Evolutionary conservation across 176 grass and related monocot genomes (phyloP), one percentile per base, ranked within the genome.

Genomic region (Tuctoria greenei): DNA sequence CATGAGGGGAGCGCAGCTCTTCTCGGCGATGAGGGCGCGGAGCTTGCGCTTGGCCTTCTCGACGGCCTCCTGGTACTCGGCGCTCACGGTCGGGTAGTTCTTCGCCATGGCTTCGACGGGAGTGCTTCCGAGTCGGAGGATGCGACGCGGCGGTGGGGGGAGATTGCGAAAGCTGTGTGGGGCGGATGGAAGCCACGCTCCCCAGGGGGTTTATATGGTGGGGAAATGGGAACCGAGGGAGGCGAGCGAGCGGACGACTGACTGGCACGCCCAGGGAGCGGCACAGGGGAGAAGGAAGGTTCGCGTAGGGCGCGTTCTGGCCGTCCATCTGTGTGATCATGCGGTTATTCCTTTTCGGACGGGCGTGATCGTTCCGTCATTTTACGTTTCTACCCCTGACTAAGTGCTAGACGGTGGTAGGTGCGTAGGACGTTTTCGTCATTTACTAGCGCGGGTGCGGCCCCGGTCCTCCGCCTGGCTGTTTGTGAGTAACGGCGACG

Each of bases 1-100:
- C 85, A 99, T 99, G 65, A 99, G 26, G 1, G 91, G 95, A 54
- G 95, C 62, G 76, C 95, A 95, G 89, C 68, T 99, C 89, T 99
- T 99, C 87, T 95, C 91, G 40, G 89, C 84, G 89, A 95, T 95
- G 87, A 95, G 41, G n/a, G 75, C 80, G 9, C 95, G 87, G 62
- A 92, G 89, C 89, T 92, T 95, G 6, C 40, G 57, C 84, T 44
- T 82, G 79, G 86, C 86, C 91, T 92, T 95, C 80, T 90, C 89
- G 41, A 99, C 76, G 44, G 89, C 85, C 80, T 82, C 88, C 73
- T 77, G 73, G 89, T 95, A 95, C 63, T 95, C 95, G 14, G 71
- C 89, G 87, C 87, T 92, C 55, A 99, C 95, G 28, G 71, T 36
- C 9, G 95, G 91, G 88, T 94, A 98, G 40, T 26, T 81, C 72